Evolutionary conservation across 352 stramenopile species (phyloP), one percentile per base, ranked within the genome.

Genomic region (Globisporangium camurandrum): DNA sequence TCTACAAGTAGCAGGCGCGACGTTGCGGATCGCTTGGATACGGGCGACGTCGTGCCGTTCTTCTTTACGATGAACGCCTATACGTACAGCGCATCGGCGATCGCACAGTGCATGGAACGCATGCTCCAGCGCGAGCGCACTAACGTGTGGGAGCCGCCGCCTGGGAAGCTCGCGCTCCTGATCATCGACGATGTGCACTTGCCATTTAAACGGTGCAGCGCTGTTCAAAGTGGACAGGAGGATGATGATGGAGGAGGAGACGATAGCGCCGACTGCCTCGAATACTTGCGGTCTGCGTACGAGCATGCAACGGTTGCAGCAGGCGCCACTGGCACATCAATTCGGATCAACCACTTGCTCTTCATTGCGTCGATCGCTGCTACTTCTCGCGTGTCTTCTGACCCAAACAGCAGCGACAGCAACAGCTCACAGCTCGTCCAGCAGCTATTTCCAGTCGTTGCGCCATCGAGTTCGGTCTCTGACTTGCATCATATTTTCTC

Each of bases 131-230:
- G 73, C 2, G 73, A 85, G 49, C 63, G 70, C 4, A 72, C 59
- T 2, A 54, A 55, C 0, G 55, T 83, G 23, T 81, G 62, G 24
- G 73, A 85, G 41, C 70, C 73, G 9, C 73, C 73, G 8, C 67
- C 73, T 16, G 73, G 73, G 1, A 83, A 85, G 44, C 56, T 69
- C 8, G 68, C 69, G 16, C 27, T 83, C 6, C 45, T 85, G 12
- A 61, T 85, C 24, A 50, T 85, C 27, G 73, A 85, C 23, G 73
- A 85, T 34, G 50, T 85, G 22, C 70, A 85, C 22, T 44, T 85
- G 6, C 56, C 71, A 26, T 31, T 42, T 8, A 36, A 51, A 4
- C 30, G n/a, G n/a, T n/a, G n/a, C n/a, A n/a, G n/a, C n/a, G n/a
- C n/a, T n/a, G n/a, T n/a, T n/a, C n/a, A n/a, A n/a, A n/a, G n/a